Conservation (phyloP, 306 rosid species). For the Astragalus glycyphyllos region DNA sequence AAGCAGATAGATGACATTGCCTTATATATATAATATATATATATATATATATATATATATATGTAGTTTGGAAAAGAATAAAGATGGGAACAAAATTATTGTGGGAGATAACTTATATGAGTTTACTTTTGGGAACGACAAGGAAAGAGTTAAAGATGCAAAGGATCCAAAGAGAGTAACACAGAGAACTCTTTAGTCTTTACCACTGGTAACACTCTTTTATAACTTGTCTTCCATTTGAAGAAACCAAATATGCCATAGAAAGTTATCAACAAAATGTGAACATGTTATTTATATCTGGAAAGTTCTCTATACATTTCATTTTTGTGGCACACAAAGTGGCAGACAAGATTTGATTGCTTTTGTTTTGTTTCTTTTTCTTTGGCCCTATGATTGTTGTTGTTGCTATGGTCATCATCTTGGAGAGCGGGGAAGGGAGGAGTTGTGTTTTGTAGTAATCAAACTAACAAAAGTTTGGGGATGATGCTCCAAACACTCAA, state of each 20-base stretch:
- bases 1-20: background rate
- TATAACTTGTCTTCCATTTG: conserved; percentile 39
- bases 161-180: conserved; percentile 34
- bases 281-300: background rate
- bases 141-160: conserved; percentile 42
- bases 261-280: background rate
- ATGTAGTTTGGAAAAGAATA: conserved; percentile 31
- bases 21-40: no score
- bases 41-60: no score
- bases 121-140: conserved; percentile 41
- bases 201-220: conserved; percentile 30
- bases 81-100: background rate
- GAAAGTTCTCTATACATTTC: conserved; percentile 6
- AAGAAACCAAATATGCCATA: conserved; percentile 53
- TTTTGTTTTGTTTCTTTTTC: conserved; percentile 11
- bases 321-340: conserved; percentile 35
- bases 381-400: background rate
- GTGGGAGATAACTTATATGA: background rate
- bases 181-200: conserved; percentile 34
- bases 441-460: no score
- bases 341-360: conserved; percentile 16
- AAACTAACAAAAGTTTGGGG: no score
- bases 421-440: no score
- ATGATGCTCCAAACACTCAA: no score
- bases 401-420: background rate